These are phyloP conservation scores for Dissophora ornata DNA, from an alignment of 192 early-diverging fungal species.

Conservation along the genomic window DNA sequence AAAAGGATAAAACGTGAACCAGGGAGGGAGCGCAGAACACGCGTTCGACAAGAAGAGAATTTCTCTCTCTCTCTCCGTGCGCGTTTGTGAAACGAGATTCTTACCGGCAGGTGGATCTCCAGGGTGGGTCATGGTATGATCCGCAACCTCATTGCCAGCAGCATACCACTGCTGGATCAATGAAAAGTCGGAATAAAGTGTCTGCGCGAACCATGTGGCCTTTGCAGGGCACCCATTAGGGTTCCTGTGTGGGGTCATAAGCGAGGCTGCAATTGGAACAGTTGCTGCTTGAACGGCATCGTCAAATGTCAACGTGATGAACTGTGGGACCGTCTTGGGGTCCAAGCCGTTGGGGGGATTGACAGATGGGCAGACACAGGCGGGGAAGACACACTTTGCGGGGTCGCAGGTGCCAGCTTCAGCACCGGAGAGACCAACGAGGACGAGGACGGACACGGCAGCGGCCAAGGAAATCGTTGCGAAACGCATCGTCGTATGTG, in stretches of 20 bases:
- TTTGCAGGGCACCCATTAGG: conserved; percentile 68
- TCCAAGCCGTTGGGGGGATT: conserved; percentile 60
- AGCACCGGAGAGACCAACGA: conserved; percentile 9
- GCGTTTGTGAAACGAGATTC: no score
- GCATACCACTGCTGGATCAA: conserved; percentile 72
- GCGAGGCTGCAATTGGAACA: conserved; percentile 18
- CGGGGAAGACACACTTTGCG: conserved; percentile 60
- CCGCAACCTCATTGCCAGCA: conserved; percentile 72
- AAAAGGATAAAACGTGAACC: background rate
- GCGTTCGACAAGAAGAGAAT: background rate
- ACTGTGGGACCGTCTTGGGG: conserved; percentile 65
- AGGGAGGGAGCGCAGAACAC: conserved; percentile 24
- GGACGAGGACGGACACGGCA: conserved; percentile 25
- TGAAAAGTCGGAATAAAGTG: conserved; percentile 70
- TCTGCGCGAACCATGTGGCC: conserved; percentile 71
- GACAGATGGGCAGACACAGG: conserved; percentile 62
- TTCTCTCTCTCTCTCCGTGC: no score
- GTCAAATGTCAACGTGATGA: conserved; percentile 72
- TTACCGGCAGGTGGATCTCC: conserved; percentile 51
- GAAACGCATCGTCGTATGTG: conserved; percentile 23
- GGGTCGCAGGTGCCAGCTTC: conserved; percentile 58
- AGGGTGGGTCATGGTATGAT: conserved; percentile 66
- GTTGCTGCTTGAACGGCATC: conserved; percentile 65
- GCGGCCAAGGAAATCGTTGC: conserved; percentile 32
- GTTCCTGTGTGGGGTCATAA: conserved; percentile 49